Percentiles rank a stretch among this genome's conserved stretches.
Conservation (phyloP, 257 asterid species). For the Ballota nigra region DNA sequence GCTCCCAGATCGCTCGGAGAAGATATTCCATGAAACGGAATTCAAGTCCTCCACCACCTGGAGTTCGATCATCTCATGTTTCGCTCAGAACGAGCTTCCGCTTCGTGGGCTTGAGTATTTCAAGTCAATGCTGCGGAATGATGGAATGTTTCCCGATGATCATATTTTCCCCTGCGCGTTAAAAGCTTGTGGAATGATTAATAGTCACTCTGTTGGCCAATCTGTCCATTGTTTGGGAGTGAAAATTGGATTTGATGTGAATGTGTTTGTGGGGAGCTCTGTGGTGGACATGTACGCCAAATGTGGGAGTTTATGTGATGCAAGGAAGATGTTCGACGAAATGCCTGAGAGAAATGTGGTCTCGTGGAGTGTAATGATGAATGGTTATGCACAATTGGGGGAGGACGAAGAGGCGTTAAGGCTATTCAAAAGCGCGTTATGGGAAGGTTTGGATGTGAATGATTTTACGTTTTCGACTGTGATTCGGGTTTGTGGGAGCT, state of each 20-base stretch:
- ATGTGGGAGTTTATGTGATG: conserved; percentile 52
- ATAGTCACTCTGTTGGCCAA: conserved; percentile 36
- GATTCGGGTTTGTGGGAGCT: conserved; percentile 78
- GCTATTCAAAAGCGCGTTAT: conserved; percentile 65
- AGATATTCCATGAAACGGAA: conserved; percentile 48
- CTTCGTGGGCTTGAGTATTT: conserved; percentile 49
- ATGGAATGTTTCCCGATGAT: conserved; percentile 50
- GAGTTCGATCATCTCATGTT: conserved; percentile 76
- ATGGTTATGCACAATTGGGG: conserved; percentile 72
- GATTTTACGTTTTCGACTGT: conserved; percentile 83
- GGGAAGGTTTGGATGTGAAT: conserved; percentile 54
- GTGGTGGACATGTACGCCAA: conserved; percentile 78
- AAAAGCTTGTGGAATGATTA: conserved; percentile 57
- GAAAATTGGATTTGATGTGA: conserved; percentile 50
- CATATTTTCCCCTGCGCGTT: conserved; percentile 57
- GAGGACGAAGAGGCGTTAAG: conserved; percentile 66
- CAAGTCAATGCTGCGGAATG: conserved; percentile 42
- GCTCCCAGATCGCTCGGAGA: conserved; percentile 51
- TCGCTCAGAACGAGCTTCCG: conserved; percentile 69
- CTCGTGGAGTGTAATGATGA: conserved; percentile 86
- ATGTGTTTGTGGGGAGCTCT: conserved; percentile 77
- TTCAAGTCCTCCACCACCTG: conserved; percentile 76
- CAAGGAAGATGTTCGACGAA: conserved; percentile 76
- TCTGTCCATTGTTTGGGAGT: conserved; percentile 58
- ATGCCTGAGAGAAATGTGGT: conserved; percentile 86